Evolutionary conservation across 2,329 filamentous ascomycete species (phyloP), one percentile per base, ranked within the genome.

Genomic region (Trichoderma gracile): DNA sequence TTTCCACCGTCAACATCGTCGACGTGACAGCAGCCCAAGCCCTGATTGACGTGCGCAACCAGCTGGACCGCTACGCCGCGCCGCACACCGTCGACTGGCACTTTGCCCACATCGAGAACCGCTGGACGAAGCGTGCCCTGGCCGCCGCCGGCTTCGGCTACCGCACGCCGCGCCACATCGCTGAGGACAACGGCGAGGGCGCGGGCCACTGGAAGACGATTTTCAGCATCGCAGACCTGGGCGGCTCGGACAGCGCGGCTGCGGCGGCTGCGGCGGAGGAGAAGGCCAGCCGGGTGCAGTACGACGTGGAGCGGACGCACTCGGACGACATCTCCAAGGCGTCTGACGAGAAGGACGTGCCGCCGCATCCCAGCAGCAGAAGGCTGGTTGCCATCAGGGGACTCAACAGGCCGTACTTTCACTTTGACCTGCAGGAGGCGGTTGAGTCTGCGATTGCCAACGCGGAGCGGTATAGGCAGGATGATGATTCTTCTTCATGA

Each of bases 211-310:
- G 75, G 76, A 93, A 92, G 77, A 91, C 92, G 23, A 93, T 98
- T 70, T 98, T 97, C 83, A 92, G 87, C 73, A 93, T 98, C 40
- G 92, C 94, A 1, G 92, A 97, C 72, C 86, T 96, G 58, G 87
- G 92, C 65, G 89, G 93, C 10, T 79, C 81, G 1, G 80, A 88
- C 63, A 92, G 89, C 19, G 90, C 90, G 0, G 71, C 74, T 9
- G 69, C 69, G 14, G 73, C 73, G 27, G 88, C 89, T 1, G 85
- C 85, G 0, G 80, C 81, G 3, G 90, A 89, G 0, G 90, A 93
- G 70, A 79, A 84, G 63, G 78, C 66, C 45, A 68, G 67, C 38
- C 67, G 64, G 10, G n/a, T 68, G 17, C 65, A 69, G 17, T 66
- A 72, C 42, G 75, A 76, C 14, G 69, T 73, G 15, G 75, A 76